A percentile compares a stretch with the other conserved stretches of the same genome.
phyloP scores from a whole-genome alignment of 352 stramenopile species.

The Peronosclerospora sorghi region DNA sequence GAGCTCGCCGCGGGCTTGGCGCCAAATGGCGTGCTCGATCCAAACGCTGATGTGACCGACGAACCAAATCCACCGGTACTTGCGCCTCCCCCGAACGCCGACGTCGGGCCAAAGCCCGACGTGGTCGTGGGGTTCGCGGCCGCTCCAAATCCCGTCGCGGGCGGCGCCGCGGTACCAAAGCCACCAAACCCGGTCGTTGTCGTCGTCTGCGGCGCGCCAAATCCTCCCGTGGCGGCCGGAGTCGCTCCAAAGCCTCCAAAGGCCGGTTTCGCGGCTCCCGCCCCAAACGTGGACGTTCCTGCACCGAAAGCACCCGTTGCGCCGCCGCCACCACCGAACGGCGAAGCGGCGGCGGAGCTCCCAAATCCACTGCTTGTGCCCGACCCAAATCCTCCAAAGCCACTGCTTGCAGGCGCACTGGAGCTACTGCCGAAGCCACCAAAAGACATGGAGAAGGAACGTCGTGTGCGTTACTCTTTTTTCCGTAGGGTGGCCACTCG shows the following conservation, averaged over 20 bases:
- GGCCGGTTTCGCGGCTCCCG: conserved; percentile 17
- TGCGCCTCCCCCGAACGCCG: conserved; percentile 13
- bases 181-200: conserved; percentile 27
- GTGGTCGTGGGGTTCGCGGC: conserved; percentile 16
- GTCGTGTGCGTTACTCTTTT: too few relatives aligned
- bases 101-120: conserved; percentile 29
- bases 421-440: conserved; percentile 32
- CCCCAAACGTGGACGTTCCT: conserved; percentile 34
- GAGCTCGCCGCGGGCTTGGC: conserved; percentile 38
- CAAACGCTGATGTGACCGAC: conserved; percentile 25
- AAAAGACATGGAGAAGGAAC: conserved; percentile 50
- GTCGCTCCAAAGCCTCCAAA: conserved; percentile 31
- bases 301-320: conserved; percentile 19
- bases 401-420: conserved; percentile 25
- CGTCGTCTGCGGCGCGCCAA: conserved; percentile 10
- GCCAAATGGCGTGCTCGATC: conserved; percentile 36
- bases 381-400: conserved; percentile 37
- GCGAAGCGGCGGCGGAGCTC: conserved; percentile 30
- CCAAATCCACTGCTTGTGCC: conserved; percentile 27
- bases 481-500: too few relatives aligned
- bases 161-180: conserved; percentile 12
- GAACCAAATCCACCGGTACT: conserved; percentile 21
- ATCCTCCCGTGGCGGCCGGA: too few relatives aligned
- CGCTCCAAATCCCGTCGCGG: conserved; percentile 29
- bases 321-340: conserved; percentile 30